Conservation (phyloP, 2,329 filamentous ascomycete species). For the Magnaporthales sp. region DNA sequence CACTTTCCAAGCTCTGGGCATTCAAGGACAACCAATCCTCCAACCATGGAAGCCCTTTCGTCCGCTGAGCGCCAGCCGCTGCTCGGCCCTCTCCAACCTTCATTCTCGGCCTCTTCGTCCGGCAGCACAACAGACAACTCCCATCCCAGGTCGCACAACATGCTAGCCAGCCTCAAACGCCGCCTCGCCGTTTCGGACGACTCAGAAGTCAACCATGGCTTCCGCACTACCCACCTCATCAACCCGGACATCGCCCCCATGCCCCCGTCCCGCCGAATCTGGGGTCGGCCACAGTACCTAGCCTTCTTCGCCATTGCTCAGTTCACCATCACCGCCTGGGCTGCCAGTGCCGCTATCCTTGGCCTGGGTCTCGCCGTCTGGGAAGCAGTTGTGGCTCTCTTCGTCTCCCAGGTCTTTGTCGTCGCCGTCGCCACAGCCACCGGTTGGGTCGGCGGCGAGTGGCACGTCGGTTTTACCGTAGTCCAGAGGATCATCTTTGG, state of each 20-base stretch:
- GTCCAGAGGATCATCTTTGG: constrained; percentile 30
- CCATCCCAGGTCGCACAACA: background rate
- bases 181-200: constrained; percentile 3
- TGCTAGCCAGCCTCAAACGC: background rate
- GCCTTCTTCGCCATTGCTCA: constrained; percentile 2
- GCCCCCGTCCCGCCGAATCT: constrained; percentile 11
- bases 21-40: background rate
- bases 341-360: constrained; percentile 9
- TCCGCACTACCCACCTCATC: constrained; percentile 7
- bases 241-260: constrained; percentile 13
- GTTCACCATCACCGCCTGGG: constrained; percentile 11
- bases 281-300: constrained; percentile 4
- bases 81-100: background rate
- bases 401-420: constrained; percentile 29
- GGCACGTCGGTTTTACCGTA: constrained; percentile 34
- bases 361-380: constrained; percentile 9
- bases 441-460: constrained; percentile 27
- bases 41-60: background rate
- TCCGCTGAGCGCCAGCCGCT: background rate
- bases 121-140: background rate
- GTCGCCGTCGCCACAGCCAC: constrained; percentile 24
- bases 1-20: background rate
- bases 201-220: background rate
- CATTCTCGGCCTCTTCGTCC: background rate
- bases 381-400: constrained; percentile 10